Evolutionary conservation across 2,329 filamentous ascomycete genomes (phyloP), one percentile per base, ranked within the genome.

Genomic region (Alternaria ventricosa): DNA sequence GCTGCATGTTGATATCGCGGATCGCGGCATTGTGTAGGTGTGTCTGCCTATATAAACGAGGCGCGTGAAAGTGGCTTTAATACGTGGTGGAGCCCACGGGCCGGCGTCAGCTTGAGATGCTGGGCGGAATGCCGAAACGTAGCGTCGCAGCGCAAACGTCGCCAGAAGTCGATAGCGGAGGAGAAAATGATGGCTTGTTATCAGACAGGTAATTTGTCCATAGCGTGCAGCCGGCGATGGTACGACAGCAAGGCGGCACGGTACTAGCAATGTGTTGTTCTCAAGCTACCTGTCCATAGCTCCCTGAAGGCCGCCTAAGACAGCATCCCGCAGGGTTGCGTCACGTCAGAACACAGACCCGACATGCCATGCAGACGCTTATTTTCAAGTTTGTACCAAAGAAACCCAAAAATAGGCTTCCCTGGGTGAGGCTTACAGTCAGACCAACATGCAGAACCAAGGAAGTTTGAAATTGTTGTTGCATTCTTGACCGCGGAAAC

Each of bases 21-120:
- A 66, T 62, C 74, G 68, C 63, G 74, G 74, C 79, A 81, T 81
- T 25, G 25, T 65, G 68, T 44, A 43, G 36, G 55, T 44, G 49
- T 36, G 50, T 30, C 44, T 62, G 46, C 20, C 55, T 59, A 51
- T 55, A 43, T 43, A 41, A 46, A 15, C 50, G 20, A 54, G 50
- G 56, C 27, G 57, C 50, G 55, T 43, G n/a, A 61, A 44, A 60
- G 55, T 55, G 47, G 27, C 9, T 43, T 50, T 60, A 30, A 47
- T 20, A 36, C 53, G 53, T 54, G 67, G 61, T 51, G 61, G 45
- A 61, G 56, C 36, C 36, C 36, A 41, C 22, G 51, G 47, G 41
- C 49, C 30, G 25, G 57, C 43, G 68, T 67, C 67, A 68, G 67
- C 63, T 60, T 49, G 41, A 55, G 43, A 41, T 54, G 61, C 46